A percentile compares a stretch with the other conserved stretches of the same genome.
Conservation (phyloP, 495 filamentous ascomycete species). For the Emericellopsis terricola region DNA sequence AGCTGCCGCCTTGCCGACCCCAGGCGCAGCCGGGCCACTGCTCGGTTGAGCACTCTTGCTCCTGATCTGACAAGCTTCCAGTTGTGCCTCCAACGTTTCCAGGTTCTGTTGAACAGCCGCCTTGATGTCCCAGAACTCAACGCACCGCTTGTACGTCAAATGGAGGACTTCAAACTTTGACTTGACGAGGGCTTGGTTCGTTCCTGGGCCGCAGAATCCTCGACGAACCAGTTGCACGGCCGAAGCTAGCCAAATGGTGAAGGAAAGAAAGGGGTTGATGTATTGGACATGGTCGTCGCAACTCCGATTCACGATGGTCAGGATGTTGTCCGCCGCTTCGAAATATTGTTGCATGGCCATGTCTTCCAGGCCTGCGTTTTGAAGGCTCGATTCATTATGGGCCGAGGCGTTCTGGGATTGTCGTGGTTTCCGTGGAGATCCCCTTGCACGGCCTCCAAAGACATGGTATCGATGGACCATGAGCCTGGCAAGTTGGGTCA, state of each 20-base stretch:
- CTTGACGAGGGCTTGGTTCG: slow-evolving; percentile 1
- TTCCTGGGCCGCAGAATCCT: background rate
- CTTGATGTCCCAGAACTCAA: slow-evolving; percentile 5
- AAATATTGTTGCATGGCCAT: background rate
- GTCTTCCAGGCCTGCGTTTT: background rate
- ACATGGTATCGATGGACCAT: slow-evolving; percentile 16
- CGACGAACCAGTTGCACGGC: slow-evolving; percentile 6
- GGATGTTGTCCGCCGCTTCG: slow-evolving; percentile 7
- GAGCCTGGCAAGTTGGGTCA: slow-evolving; percentile 14
- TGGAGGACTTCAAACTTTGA: slow-evolving; percentile 8
- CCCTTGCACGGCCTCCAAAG: slow-evolving; percentile 3
- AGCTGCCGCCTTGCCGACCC: no score
- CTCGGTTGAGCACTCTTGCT: no score
- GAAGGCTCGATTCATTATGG: background rate
- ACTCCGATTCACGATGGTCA: slow-evolving; percentile 3
- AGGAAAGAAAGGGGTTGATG: slow-evolving; percentile 9
- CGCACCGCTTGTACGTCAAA: slow-evolving; percentile 5
- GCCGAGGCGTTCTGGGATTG: background rate
- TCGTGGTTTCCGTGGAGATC: no score
- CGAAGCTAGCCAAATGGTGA: slow-evolving; percentile 9
- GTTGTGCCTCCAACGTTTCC: slow-evolving; percentile 4
- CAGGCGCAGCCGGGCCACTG: no score
- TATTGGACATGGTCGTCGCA: slow-evolving; percentile 5
- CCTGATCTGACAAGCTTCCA: no score
- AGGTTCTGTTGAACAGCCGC: slow-evolving; percentile 4